Conservation (phyloP, 352 stramenopile genomes). For the Globisporangium parvum region DNA sequence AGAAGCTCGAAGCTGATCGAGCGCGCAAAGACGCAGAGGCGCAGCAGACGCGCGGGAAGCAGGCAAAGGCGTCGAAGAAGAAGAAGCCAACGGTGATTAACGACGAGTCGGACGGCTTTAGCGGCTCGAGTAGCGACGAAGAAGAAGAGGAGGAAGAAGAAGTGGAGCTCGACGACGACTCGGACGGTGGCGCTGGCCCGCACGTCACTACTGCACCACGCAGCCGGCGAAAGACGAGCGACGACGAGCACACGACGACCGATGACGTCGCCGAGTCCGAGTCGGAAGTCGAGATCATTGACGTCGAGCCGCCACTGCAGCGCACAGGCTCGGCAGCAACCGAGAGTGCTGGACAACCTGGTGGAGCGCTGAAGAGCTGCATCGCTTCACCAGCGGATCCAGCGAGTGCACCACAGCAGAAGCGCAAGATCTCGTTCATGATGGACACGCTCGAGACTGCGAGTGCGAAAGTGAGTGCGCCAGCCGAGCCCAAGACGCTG, state of each 20-base stretch:
- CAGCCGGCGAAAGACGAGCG: conserved; percentile 15
- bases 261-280: conserved; percentile 9
- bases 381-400: not conserved
- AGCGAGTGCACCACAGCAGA: not conserved
- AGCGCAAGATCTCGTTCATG: conserved; percentile 14
- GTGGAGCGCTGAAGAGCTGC: not conserved
- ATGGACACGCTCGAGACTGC: not conserved
- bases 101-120: conserved; percentile 39
- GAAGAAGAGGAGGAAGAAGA: conserved; percentile 23
- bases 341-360: too few relatives aligned
- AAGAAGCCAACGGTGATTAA: conserved; percentile 43
- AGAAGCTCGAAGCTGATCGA: conserved; percentile 51
- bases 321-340: too few relatives aligned
- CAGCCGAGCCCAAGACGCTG: conserved; percentile 14
- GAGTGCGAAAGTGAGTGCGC: not conserved
- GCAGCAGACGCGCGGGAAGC: conserved; percentile 15
- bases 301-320: conserved; percentile 7
- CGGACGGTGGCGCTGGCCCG: not conserved
- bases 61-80: conserved; percentile 3
- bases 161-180: conserved; percentile 3
- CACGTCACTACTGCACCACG: not conserved
- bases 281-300: conserved; percentile 9
- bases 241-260: conserved; percentile 19
- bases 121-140: conserved; percentile 22
- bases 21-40: conserved; percentile 16